Evolutionary conservation across 2,329 filamentous ascomycete species (phyloP), one percentile per base, ranked within the genome.

Genomic region (Fusarium domesticum): DNA sequence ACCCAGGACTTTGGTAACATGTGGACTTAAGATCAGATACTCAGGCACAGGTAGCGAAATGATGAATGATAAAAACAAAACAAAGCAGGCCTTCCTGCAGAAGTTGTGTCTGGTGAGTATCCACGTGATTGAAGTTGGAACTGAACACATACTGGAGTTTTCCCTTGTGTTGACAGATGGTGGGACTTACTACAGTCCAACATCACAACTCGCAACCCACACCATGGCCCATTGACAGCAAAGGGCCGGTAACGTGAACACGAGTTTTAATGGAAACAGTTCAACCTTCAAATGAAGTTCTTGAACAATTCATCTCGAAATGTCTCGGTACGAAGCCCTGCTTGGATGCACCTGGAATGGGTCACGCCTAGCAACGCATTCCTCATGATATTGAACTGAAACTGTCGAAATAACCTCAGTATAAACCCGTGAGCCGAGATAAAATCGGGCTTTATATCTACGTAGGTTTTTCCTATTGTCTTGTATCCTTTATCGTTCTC

Each of bases 301-400:
- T 10, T 28, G 23, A 10, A 33, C 11, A 14, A 18, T 8, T 50
- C 42, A 48, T 56, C 33, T 48, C 18, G 33, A 28, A 30, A 30
- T 51, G 48, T 45, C 42, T 35, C 17, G 39, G 37, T 40, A n/a
- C 44, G 44, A 41, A 31, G 23, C 18, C n/a, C 37, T 39, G 20
- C 45, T 57, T 55, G 50, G 44, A 32, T 35, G 34, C 39, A 32
- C 41, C 41, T 65, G 67, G 67, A 70, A 70, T 70, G 67, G 50
- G 50, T 62, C 47, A 60, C 59, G 49, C 57, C 42, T 53, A 50
- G 62, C 66, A 68, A 70, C 67, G 60, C 67, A 70, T 70, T 70
- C 67, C 67, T 63, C 40, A 42, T 42, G 41, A 58, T 53, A 59
- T 61, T 59, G 60, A 38, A 51, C 43, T 62, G 52, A 61, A 53